Evolutionary conservation across 768 basidiomycete species (phyloP), one percentile per base, ranked within the genome.

Genomic region (Chalciporus sphaerocephalus): DNA sequence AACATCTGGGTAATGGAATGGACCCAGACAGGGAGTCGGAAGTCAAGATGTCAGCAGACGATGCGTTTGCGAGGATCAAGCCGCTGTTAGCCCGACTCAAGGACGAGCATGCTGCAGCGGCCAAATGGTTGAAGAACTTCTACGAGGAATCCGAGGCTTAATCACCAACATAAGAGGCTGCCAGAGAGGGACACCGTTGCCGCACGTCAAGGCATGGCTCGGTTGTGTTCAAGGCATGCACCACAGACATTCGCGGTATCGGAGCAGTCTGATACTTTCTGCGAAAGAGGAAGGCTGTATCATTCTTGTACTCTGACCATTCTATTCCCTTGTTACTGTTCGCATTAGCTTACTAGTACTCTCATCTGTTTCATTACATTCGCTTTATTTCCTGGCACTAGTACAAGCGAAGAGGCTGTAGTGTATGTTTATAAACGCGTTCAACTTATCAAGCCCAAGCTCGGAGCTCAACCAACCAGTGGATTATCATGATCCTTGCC

Each of bases 1-100:
- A 98, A 68, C 81, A 94, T 66, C 85, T 83, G 56, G 92, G 91
- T 37, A 74, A 82, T 52, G 54, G 56, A 32, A 40, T 38, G 0
- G 67, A 74, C 46, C 73, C 78, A 37, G 84, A 90, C 64, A 85
- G 79, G 59, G 72, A 74, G 18, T 52, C 59, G 7, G 65, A 65
- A 12, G 64, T 57, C 47, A 69, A 72, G 47, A 66, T 87, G 28
- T 57, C 66, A n/a, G 44, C 55, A 3, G 61, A 69, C 9, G 82
- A 79, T 18, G 84, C 87, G 13, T 64, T 88, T 15, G 63, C 61
- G 1, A 70, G 68, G 63, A 89, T 93, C 64, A 64, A 60, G 43
- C 69, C 61, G 5, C 68, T 87, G 37, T 68, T 94, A 23, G 57
- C 53, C 30, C 69, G 72, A 49, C 82, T 87, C 41, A 82, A 83